A percentile compares a stretch with the other conserved stretches of the same genome.
Evolutionary conservation across 805 yeast species (phyloP).

Genomic region (Saturnispora kantuleensis): DNA sequence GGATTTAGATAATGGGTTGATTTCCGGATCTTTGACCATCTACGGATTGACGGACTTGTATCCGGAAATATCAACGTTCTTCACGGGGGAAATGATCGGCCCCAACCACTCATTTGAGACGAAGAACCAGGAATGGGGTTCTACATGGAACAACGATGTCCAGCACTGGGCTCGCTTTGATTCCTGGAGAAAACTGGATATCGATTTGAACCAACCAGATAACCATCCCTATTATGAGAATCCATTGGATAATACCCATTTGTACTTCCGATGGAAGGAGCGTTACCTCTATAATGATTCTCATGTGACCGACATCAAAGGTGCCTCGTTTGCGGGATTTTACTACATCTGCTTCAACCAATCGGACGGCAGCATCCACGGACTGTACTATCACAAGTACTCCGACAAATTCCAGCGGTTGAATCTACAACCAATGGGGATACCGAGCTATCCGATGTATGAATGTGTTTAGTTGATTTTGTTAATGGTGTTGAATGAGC

Average conservation of each 20-base stretch:
- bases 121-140: slow-evolving; percentile 43
- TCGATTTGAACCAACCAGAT: slow-evolving; percentile 24
- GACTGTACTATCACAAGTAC: slow-evolving; percentile 73
- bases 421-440: slow-evolving; percentile 33
- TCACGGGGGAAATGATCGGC: slow-evolving; percentile 63
- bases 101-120: slow-evolving; percentile 50
- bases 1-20: slow-evolving; percentile 42
- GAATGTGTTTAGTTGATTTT: slow-evolving; percentile 1
- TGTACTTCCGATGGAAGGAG: slow-evolving; percentile 96
- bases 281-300: slow-evolving; percentile 78
- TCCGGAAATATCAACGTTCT: slow-evolving; percentile 60
- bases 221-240: slow-evolving; percentile 19
- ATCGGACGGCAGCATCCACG: slow-evolving; percentile 61
- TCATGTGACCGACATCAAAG: slow-evolving; percentile 45
- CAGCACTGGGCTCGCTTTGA: slow-evolving; percentile 55
- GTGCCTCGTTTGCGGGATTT: slow-evolving; percentile 87
- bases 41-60: slow-evolving; percentile 53
- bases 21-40: slow-evolving; percentile 56
- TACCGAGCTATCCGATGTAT: neutral
- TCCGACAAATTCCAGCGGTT: slow-evolving; percentile 75
- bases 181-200: slow-evolving; percentile 26
- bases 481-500: neutral
- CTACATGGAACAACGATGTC: slow-evolving; percentile 40
- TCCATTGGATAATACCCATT: slow-evolving; percentile 31
- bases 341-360: slow-evolving; percentile 82